A percentile compares a stretch with the other conserved stretches of the same genome.
Evolutionary conservation across 2,329 filamentous ascomycete genomes (phyloP).

Genomic region (Fusarium foetens): DNA sequence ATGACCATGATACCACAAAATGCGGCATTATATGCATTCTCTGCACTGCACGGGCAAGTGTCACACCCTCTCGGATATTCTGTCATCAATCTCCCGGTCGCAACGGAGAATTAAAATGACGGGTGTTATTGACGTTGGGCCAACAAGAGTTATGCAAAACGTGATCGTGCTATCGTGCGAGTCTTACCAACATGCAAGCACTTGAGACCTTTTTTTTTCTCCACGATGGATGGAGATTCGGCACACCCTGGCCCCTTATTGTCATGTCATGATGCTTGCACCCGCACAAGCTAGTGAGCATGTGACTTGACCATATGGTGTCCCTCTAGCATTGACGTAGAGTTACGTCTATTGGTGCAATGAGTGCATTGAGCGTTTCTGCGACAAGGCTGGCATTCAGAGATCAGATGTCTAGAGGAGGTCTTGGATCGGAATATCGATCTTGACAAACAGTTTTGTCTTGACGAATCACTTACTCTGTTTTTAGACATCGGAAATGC

Average conservation of each 20-base stretch:
- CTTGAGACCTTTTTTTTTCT: slow-evolving; percentile 31
- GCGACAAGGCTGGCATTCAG: neutral
- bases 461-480: neutral
- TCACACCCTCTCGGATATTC: slow-evolving; percentile 19
- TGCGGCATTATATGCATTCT: neutral
- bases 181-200: slow-evolving; percentile 30
- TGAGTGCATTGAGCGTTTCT: neutral
- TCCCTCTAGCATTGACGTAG: slow-evolving; percentile 11
- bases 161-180: slow-evolving; percentile 23
- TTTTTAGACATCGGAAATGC: neutral
- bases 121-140: neutral
- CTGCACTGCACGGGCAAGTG: neutral
- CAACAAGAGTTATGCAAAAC: slow-evolving; percentile 19
- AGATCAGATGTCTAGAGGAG: neutral
- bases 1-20: slow-evolving; percentile 19
- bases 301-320: slow-evolving; percentile 36
- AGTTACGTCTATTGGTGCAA: slow-evolving; percentile 25
- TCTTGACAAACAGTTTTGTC: neutral
- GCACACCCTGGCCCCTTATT: slow-evolving; percentile 27
- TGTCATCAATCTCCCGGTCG: neutral
- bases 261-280: slow-evolving; percentile 27
- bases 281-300: slow-evolving; percentile 41
- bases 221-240: slow-evolving; percentile 38
- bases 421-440: neutral
- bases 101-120: neutral